These are phyloP conservation scores for Leishmania martiniquensis DNA, from an alignment of 208 protist genomes.

Conservation along the genomic window DNA sequence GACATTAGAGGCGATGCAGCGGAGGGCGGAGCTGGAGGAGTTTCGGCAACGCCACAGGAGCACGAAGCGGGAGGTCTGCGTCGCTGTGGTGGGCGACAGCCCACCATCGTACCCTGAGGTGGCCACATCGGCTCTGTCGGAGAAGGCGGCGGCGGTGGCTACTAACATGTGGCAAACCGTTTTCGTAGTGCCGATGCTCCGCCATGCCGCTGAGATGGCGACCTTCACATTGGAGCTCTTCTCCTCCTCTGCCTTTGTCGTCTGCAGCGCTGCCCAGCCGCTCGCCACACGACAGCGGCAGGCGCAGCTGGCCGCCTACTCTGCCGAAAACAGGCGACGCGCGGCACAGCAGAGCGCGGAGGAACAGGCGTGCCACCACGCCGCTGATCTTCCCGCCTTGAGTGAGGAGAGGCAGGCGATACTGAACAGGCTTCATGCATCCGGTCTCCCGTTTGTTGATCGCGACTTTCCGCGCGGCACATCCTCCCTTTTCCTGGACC, in stretches of 20 bases:
- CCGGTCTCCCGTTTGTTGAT: conserved; percentile 61
- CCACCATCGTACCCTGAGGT: conserved; percentile 49
- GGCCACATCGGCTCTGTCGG: conserved; percentile 38
- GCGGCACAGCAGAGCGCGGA: conserved; percentile 9
- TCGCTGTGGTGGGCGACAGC: conserved; percentile 42
- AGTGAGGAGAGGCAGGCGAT: conserved; percentile 44
- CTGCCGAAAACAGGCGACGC: conserved; percentile 25
- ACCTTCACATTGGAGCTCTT: conserved; percentile 72
- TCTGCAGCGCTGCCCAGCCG: conserved; percentile 29
- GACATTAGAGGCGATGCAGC: conserved; percentile 12
- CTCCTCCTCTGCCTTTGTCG: conserved; percentile 51
- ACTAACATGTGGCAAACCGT: conserved; percentile 31
- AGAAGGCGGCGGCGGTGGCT: conserved; percentile 29
- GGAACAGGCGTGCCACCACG: neutral
- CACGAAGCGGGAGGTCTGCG: conserved; percentile 42
- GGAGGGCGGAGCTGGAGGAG: conserved; percentile 36
- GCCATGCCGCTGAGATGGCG: conserved; percentile 59
- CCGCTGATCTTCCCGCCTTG: conserved; percentile 8
- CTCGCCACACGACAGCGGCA: conserved; percentile 55
- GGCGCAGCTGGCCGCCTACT: conserved; percentile 26
- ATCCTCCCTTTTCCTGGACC: conserved; percentile 79
- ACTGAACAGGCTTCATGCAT: conserved; percentile 42
- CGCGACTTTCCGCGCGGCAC: conserved; percentile 81
- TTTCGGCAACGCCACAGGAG: conserved; percentile 48
- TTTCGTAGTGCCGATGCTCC: conserved; percentile 66